These are phyloP conservation scores for Coemansia erecta DNA, from an alignment of 192 early-diverging fungal genomes.

Conservation along the genomic window DNA sequence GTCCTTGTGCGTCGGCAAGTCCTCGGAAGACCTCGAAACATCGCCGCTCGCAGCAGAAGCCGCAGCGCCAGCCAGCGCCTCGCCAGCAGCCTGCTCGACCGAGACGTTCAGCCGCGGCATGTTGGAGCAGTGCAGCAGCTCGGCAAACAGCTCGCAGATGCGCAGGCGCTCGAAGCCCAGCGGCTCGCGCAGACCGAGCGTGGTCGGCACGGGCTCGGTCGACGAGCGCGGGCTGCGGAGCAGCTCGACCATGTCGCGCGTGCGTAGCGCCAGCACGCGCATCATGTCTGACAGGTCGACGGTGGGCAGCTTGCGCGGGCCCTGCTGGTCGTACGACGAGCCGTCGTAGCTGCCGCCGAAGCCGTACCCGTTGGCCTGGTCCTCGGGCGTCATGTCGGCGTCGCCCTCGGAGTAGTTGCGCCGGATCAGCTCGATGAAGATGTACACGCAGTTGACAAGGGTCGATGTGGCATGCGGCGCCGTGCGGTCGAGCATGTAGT, in stretches of 20 bases:
- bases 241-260: constrained; percentile 75
- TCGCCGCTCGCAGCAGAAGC: not conserved
- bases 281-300: constrained; percentile 91
- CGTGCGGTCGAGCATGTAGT: constrained; percentile 77
- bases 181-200: constrained; percentile 73
- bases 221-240: constrained; percentile 65
- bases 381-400: constrained; percentile 9
- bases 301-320: constrained; percentile 33
- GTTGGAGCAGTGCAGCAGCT: constrained; percentile 89
- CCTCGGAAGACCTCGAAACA: not conserved
- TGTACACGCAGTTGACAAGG: constrained; percentile 90
- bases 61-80: not conserved
- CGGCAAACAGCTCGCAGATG: constrained; percentile 97
- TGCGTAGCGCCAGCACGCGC: constrained; percentile 72
- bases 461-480: constrained; percentile 83
- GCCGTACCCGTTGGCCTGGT: constrained; percentile 4
- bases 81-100: not conserved
- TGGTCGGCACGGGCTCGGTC: constrained; percentile 66
- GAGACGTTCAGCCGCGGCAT: constrained; percentile 71
- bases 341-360: constrained; percentile 11
- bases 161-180: constrained; percentile 95
- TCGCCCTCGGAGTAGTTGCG: constrained; percentile 73
- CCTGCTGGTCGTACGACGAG: constrained; percentile 19
- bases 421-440: constrained; percentile 97
- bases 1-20: constrained; percentile 13